A percentile compares a stretch with the other conserved stretches of the same genome.
These are phyloP conservation scores for Bacidia rubella DNA, from an alignment of 495 filamentous ascomycete genomes.

Conservation along the genomic window DNA sequence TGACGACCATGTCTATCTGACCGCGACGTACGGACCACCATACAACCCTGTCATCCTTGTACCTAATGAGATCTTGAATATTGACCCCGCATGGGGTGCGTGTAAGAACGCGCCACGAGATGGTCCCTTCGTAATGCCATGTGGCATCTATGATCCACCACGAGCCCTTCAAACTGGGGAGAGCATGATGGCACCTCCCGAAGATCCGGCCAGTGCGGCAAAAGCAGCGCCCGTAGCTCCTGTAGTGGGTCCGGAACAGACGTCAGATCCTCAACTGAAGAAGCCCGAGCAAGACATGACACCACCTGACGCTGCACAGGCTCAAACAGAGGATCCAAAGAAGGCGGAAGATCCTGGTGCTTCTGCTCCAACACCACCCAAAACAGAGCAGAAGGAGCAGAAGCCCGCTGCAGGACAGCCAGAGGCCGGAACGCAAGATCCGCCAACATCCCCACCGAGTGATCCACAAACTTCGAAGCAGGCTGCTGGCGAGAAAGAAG, in stretches of 20 bases:
- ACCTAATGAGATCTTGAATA: constrained; percentile 5
- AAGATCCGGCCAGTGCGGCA: not conserved
- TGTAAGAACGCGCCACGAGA: constrained; percentile 4
- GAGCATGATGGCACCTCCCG: constrained; percentile 1
- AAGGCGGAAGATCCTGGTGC: not conserved
- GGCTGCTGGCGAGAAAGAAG: too few relatives aligned
- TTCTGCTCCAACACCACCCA: not conserved
- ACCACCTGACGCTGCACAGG: not conserved
- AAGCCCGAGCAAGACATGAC: not conserved
- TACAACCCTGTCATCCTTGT: constrained; percentile 13
- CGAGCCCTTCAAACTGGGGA: constrained; percentile 3
- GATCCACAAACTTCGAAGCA: too few relatives aligned
- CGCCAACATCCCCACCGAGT: not conserved
- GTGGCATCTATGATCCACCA: constrained; percentile 15
- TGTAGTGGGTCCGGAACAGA: not conserved
- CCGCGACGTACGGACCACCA: constrained; percentile 7
- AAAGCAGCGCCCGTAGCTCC: not conserved
- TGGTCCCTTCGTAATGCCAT: constrained; percentile 11
- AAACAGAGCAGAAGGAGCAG: not conserved
- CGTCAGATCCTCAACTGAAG: not conserved
- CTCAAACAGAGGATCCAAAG: not conserved
- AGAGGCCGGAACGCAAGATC: not conserved
- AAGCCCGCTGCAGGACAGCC: not conserved
- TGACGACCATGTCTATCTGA: constrained; percentile 7
- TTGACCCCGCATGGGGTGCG: constrained; percentile 9